Base-by-base conservation (phyloP, 306 rosid genomes). In the Ormosia emarginata region DNA sequence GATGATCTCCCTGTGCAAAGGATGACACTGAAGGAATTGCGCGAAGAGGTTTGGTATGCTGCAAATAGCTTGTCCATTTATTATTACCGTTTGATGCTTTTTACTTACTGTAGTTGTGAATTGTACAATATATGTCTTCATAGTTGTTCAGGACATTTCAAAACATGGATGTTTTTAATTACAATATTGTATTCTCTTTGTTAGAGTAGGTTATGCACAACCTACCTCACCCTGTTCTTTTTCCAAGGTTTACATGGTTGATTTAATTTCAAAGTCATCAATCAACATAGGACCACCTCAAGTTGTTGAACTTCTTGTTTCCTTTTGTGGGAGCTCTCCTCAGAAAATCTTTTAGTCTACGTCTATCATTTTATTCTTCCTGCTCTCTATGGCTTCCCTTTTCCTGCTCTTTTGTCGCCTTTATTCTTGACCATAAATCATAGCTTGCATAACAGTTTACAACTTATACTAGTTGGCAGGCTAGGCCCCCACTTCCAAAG, bases 41-140 rank as follows among this genome's bases (percentile, higher is more conserved):
- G 90, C 2, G 71, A 86, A 18, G 92, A 95, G 83, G 94, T 93
- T 89, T 93, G 99, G 99, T 95, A 90, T 74, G 94, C 80, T 75
- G 62, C 44, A 61, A 58, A 30, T 82, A 56, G 30, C 12, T 56
- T 70, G 34, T 79, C 44, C 8, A 2, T 62, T 41, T 62, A 18
- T 56, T 39, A 7, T 64, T 65, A 49, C 56, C 8, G 77, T 69
- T 53, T 29, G 2, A 53, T 56, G 18, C 61, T 50, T 71, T 29
- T 24, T 43, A 17, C 8, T 40, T 68, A 29, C 12, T 62, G 43
- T 56, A 10, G 68, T 34, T 57, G 9, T 85, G 56, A 63, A 29
- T 52, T 52, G 62, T 46, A 49, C 11, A 57, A 58, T 14, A 17
- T 30, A 15, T 63, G 47, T 68, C 62, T 40, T 58, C 75, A 67